phyloP scores from a whole-genome alignment of 169 alveolate species.

The Cryptosporidium tyzzeri region DNA sequence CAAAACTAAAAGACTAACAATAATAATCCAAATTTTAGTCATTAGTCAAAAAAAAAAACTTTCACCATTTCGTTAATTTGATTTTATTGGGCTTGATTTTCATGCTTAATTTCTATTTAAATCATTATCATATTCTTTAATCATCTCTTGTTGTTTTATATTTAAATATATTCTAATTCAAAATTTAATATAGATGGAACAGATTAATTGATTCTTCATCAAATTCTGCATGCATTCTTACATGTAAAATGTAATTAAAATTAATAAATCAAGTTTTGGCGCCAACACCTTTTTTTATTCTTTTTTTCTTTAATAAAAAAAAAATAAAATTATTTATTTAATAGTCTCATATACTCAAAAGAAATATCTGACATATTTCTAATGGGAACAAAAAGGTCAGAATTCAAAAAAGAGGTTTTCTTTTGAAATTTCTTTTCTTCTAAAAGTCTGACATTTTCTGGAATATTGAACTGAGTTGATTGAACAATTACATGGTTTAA shows the following conservation, averaged over 20 bases:
- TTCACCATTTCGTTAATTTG: background rate
- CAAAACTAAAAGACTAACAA: background rate
- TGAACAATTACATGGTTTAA: constrained; percentile 38
- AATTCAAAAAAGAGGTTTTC: background rate
- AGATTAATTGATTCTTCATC: no score
- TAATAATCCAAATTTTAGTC: background rate
- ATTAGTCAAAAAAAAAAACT: background rate
- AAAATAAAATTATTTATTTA: background rate
- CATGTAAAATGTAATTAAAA: background rate
- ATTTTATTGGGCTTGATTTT: background rate
- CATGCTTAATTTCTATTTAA: background rate
- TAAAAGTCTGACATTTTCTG: constrained; percentile 34
- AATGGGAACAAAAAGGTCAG: background rate
- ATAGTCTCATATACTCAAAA: constrained; percentile 31
- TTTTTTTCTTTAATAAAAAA: no score
- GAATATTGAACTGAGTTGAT: constrained; percentile 24
- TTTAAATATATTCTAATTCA: background rate
- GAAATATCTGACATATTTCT: constrained; percentile 27
- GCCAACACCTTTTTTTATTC: background rate
- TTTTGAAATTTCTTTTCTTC: constrained; percentile 8
- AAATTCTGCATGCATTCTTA: background rate
- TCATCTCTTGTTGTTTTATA: background rate
- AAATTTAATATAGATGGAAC: background rate
- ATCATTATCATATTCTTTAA: background rate
- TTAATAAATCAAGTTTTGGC: background rate